These are phyloP conservation scores for Starmerella vaccinii DNA, from an alignment of 805 yeast species.

Conservation along the genomic window DNA sequence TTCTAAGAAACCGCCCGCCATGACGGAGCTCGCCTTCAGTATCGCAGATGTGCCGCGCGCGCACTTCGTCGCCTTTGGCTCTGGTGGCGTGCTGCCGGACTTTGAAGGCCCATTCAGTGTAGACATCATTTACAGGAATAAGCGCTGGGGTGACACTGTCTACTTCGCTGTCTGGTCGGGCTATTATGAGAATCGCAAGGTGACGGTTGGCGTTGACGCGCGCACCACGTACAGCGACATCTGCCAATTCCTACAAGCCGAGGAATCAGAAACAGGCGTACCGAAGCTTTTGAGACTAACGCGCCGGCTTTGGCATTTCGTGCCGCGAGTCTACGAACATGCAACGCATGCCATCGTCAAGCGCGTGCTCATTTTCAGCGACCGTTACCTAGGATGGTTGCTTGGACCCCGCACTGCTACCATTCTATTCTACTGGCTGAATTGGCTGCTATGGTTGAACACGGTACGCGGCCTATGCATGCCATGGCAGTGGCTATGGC, in stretches of 20 bases:
- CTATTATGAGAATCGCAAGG: background rate
- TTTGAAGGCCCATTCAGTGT: background rate
- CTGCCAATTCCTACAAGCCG: background rate
- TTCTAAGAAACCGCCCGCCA: too few species aligned
- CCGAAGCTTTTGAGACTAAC: background rate
- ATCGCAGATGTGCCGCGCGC: background rate
- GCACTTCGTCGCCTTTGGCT: constrained; percentile 1
- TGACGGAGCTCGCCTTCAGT: background rate
- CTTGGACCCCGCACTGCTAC: too few species aligned
- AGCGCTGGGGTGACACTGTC: background rate
- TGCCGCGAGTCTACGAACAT: background rate
- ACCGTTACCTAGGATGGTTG: background rate
- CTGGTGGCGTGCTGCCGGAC: constrained; percentile 1
- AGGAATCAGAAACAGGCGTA: background rate
- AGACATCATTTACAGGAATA: background rate
- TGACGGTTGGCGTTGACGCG: background rate
- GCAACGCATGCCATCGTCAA: background rate
- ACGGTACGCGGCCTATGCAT: background rate
- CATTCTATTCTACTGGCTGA: background rate
- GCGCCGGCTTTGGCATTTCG: background rate
- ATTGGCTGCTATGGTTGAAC: background rate
- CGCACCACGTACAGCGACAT: background rate
- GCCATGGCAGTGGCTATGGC: too few species aligned
- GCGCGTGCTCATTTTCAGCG: background rate
- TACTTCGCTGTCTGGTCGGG: background rate